phyloP scores from a whole-genome alignment of 148 eudicot genomes.

The Cornus florida region DNA sequence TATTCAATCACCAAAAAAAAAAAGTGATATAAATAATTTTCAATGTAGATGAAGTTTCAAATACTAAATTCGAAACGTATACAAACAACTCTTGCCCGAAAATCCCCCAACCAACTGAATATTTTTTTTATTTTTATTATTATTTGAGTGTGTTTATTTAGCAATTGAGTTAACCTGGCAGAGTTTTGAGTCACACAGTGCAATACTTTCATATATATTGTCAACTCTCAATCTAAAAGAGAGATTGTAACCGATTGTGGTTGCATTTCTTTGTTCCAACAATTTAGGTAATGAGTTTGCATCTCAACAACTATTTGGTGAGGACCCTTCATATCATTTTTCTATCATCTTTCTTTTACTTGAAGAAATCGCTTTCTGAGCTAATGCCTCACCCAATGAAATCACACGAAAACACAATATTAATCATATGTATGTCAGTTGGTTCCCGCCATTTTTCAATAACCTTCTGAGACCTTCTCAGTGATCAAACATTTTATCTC shows the following conservation, averaged over 20 bases:
- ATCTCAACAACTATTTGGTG: conserved; percentile 89
- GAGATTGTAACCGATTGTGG: too few species aligned
- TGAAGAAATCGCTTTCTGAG: conserved; percentile 53
- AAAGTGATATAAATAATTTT: too few species aligned
- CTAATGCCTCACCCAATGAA: conserved; percentile 38
- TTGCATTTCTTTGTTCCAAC: too few species aligned
- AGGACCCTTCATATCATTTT: conserved; percentile 27
- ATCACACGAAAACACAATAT: conserved; percentile 24
- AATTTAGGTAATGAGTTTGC: conserved; percentile 47
- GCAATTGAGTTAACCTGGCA: background rate
- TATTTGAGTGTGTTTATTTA: too few species aligned
- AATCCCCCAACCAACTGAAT: too few species aligned
- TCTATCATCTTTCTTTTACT: conserved; percentile 47
- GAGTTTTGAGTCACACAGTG: background rate
- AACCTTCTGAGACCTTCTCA: background rate
- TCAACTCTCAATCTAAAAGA: too few species aligned
- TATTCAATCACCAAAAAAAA: too few species aligned
- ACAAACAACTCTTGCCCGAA: too few species aligned
- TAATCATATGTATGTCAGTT: conserved; percentile 28
- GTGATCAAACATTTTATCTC: conserved; percentile 13
- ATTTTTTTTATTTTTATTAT: too few species aligned
- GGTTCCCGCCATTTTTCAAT: conserved; percentile 16
- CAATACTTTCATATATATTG: background rate
- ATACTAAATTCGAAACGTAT: too few species aligned
- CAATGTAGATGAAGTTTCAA: too few species aligned